A percentile compares a stretch with the other conserved stretches of the same genome.
Conservation (phyloP, 2,329 filamentous ascomycete species). For the Pseudogymnoascus sp. region DNA sequence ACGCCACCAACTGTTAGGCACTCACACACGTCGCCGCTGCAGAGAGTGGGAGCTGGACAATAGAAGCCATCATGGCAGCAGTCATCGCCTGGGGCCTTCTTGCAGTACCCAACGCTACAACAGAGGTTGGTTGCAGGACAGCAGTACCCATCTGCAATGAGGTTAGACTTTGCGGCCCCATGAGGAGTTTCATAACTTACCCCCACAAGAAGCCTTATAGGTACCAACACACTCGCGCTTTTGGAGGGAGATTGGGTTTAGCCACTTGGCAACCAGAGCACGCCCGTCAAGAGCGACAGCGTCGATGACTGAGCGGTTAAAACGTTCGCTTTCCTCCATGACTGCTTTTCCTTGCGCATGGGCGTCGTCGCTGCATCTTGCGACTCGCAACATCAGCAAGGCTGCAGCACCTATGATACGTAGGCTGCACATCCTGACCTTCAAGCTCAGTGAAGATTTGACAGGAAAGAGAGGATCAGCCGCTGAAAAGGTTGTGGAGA, state of each 20-base stretch:
- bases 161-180: background rate
- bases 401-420: background rate
- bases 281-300: background rate
- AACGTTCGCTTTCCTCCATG: background rate
- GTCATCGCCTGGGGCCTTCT: background rate
- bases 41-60: background rate
- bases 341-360: background rate
- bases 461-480: background rate
- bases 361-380: background rate
- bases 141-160: background rate
- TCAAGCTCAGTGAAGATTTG: background rate
- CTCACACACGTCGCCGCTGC: background rate
- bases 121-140: background rate
- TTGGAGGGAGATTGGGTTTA: background rate
- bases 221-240: background rate
- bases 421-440: background rate
- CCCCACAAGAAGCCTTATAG: background rate
- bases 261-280: background rate
- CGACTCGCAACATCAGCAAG: background rate
- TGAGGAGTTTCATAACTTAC: background rate
- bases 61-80: background rate
- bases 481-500: background rate
- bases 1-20: background rate
- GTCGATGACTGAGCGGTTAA: background rate
- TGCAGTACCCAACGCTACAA: background rate